These are phyloP conservation scores for Crithidia mellificae DNA, from an alignment of 208 protist genomes.

Conservation along the genomic window DNA sequence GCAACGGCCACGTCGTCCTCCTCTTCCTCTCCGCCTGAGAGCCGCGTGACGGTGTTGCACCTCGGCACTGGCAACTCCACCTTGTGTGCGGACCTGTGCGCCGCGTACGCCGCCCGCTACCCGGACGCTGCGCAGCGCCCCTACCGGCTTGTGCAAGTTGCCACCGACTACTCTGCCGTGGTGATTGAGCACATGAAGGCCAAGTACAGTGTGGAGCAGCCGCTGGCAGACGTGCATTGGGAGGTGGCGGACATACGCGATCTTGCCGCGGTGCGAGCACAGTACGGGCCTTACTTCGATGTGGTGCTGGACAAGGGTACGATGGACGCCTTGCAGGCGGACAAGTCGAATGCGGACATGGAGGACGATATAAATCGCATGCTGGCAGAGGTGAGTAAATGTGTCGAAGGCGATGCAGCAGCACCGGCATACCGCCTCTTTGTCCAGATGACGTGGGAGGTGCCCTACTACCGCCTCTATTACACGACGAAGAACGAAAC, in stretches of 20 bases:
- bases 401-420: conserved; percentile 22
- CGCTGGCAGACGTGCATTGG: conserved; percentile 55
- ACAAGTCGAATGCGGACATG: conserved; percentile 44
- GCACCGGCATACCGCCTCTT: conserved; percentile 46
- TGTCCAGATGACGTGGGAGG: conserved; percentile 85
- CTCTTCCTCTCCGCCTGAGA: neutral
- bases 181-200: conserved; percentile 76
- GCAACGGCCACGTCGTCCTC: no score
- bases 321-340: conserved; percentile 85
- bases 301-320: conserved; percentile 83
- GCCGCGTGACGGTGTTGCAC: conserved; percentile 63
- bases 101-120: conserved; percentile 31
- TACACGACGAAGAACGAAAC: conserved; percentile 57
- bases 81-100: conserved; percentile 65
- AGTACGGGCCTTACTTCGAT: conserved; percentile 68
- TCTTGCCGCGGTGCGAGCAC: conserved; percentile 41
- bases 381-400: conserved; percentile 64
- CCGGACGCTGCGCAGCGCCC: conserved; percentile 9
- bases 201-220: conserved; percentile 34
- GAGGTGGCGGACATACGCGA: conserved; percentile 77
- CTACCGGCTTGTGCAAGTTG: conserved; percentile 67
- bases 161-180: conserved; percentile 79
- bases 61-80: conserved; percentile 81
- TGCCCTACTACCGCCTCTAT: conserved; percentile 69
- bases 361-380: conserved; percentile 68